Conservation (phyloP, 2,329 filamentous ascomycete species). For the Aspergillus sp. region DNA sequence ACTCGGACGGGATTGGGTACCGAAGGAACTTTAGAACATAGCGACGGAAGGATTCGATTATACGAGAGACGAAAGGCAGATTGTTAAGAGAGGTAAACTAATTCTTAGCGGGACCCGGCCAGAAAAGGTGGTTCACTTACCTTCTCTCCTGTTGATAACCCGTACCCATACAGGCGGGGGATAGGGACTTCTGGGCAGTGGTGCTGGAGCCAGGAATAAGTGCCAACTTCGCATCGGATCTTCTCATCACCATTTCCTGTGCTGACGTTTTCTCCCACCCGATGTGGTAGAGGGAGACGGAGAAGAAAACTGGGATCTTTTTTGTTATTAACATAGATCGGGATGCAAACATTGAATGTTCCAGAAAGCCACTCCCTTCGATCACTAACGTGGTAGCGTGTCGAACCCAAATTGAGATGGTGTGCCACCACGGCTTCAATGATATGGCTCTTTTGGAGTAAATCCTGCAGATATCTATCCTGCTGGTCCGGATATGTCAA, state of each 20-base stretch:
- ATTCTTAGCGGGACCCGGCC: neutral
- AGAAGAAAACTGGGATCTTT: slow-evolving; percentile 13
- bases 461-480: slow-evolving; percentile 12
- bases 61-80: slow-evolving; percentile 1
- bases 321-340: slow-evolving; percentile 12
- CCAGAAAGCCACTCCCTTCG: slow-evolving; percentile 19
- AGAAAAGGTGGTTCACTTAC: slow-evolving; percentile 11
- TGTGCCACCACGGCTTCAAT: slow-evolving; percentile 20
- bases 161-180: slow-evolving; percentile 27
- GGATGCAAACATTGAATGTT: slow-evolving; percentile 27
- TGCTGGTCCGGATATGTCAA: slow-evolving; percentile 18
- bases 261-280: slow-evolving; percentile 21
- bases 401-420: slow-evolving; percentile 20
- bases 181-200: slow-evolving; percentile 25
- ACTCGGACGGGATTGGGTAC: slow-evolving; percentile 1
- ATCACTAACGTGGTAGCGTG: slow-evolving; percentile 12
- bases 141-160: slow-evolving; percentile 19
- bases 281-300: slow-evolving; percentile 25
- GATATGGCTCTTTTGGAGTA: slow-evolving; percentile 8
- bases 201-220: slow-evolving; percentile 26
- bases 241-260: slow-evolving; percentile 30
- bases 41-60: slow-evolving; percentile 6
- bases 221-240: slow-evolving; percentile 25
- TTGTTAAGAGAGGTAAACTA: slow-evolving; percentile 4
- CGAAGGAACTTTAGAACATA: slow-evolving; percentile 2